Percentiles rank a stretch among this genome's conserved stretches.
Conservation (phyloP, 2,329 filamentous ascomycete species). For the Aspergillus viridinutans region DNA sequence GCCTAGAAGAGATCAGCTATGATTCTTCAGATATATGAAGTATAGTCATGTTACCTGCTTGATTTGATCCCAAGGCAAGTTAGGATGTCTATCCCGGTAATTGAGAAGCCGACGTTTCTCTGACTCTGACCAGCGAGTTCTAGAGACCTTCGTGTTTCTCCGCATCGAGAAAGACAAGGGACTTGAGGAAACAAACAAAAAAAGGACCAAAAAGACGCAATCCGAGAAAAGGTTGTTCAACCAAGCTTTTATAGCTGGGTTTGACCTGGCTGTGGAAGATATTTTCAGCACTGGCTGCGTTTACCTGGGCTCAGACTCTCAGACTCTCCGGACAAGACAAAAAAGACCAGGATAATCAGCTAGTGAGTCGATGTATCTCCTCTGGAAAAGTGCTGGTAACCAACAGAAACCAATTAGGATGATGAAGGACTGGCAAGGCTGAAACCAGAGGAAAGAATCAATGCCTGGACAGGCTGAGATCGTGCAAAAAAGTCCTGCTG, state of each 20-base stretch:
- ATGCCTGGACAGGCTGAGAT: background rate
- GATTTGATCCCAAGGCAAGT: background rate
- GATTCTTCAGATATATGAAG: background rate
- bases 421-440: background rate
- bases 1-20: background rate
- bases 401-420: background rate
- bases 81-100: background rate
- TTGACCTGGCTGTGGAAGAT: background rate
- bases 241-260: background rate
- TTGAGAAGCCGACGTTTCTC: background rate
- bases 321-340: background rate
- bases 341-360: background rate
- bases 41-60: background rate
- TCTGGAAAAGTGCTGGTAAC: background rate
- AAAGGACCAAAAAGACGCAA: background rate
- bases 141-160: background rate
- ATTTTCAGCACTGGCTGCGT: background rate
- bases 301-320: background rate
- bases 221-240: background rate
- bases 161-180: background rate
- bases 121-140: background rate
- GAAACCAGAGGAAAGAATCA: background rate
- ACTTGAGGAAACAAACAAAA: background rate
- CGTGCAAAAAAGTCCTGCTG: too few relatives aligned
- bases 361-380: background rate